Percentiles rank a stretch among this genome's conserved stretches.
Evolutionary conservation across 148 eudicot species (phyloP).

Genomic region (Simmondsia chinensis): DNA sequence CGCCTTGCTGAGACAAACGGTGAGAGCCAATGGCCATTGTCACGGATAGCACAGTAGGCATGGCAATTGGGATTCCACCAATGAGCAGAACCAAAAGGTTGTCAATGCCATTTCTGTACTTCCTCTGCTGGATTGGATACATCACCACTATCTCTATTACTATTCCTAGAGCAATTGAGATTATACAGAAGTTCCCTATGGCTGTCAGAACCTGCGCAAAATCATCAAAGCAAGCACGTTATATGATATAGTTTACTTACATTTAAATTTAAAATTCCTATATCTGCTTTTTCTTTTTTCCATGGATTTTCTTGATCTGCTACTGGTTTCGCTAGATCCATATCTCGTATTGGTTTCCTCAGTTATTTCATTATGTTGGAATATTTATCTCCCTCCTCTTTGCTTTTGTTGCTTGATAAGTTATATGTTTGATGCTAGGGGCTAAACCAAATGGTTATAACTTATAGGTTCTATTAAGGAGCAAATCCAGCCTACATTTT

Average conservation of each 20-base stretch:
- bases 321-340: too few relatives aligned
- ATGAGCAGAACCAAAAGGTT: conserved; percentile 71
- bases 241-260: neutral
- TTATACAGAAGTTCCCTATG: conserved; percentile 82
- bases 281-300: too few relatives aligned
- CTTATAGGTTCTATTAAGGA: too few relatives aligned
- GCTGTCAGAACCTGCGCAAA: conserved; percentile 59
- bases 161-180: conserved; percentile 59
- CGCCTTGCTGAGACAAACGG: conserved; percentile 70
- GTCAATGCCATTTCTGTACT: conserved; percentile 71
- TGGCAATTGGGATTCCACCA: conserved; percentile 87
- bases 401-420: too few relatives aligned
- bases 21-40: conserved; percentile 93
- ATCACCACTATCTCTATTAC: conserved; percentile 58
- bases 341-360: too few relatives aligned
- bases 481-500: too few relatives aligned
- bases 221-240: neutral
- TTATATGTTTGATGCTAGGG: too few relatives aligned
- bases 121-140: conserved; percentile 73
- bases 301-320: too few relatives aligned
- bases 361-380: too few relatives aligned
- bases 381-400: too few relatives aligned
- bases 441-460: too few relatives aligned
- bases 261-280: too few relatives aligned
- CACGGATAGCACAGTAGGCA: conserved; percentile 83